A percentile compares a stretch with the other conserved stretches of the same genome.
Conservation (phyloP, 257 asterid genomes). For the Solanum bulbocastanum region DNA sequence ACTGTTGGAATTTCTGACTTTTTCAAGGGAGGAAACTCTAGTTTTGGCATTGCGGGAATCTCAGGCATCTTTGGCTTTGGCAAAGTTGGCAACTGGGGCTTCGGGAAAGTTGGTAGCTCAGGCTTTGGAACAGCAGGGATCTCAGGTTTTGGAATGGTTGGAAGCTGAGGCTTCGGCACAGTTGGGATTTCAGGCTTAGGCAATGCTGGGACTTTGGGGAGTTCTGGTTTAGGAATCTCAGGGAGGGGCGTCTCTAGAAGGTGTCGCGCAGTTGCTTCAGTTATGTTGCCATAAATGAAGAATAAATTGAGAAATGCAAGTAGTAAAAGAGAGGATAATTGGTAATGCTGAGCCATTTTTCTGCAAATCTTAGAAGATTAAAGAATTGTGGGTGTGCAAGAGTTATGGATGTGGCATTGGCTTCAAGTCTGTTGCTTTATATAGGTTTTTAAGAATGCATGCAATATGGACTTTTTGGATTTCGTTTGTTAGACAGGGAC, state of each 20-base stretch:
- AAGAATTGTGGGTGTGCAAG: neutral
- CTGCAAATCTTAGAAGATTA: neutral
- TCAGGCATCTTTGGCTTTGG: neutral
- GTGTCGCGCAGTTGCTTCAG: neutral
- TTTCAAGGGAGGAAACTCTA: neutral
- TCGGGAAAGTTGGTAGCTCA: neutral
- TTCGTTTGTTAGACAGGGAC: constrained; percentile 6
- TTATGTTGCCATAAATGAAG: constrained; percentile 3
- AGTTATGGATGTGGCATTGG: neutral
- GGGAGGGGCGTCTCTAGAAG: neutral
- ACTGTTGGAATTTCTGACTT: neutral
- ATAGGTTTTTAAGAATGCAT: constrained; percentile 10
- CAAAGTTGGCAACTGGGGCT: neutral
- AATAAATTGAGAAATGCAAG: neutral
- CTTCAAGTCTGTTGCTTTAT: constrained; percentile 1
- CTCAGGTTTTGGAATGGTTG: neutral
- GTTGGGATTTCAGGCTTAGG: neutral
- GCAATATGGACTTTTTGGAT: neutral
- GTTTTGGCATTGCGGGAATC: neutral
- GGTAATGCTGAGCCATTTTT: neutral
- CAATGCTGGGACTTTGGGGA: neutral
- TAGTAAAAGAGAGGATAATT: neutral
- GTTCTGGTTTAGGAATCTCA: neutral
- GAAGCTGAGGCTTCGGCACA: neutral
- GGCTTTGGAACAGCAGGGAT: neutral